Conservation (phyloP, 106 monocot species). For the Apostasia shenzhenica region DNA sequence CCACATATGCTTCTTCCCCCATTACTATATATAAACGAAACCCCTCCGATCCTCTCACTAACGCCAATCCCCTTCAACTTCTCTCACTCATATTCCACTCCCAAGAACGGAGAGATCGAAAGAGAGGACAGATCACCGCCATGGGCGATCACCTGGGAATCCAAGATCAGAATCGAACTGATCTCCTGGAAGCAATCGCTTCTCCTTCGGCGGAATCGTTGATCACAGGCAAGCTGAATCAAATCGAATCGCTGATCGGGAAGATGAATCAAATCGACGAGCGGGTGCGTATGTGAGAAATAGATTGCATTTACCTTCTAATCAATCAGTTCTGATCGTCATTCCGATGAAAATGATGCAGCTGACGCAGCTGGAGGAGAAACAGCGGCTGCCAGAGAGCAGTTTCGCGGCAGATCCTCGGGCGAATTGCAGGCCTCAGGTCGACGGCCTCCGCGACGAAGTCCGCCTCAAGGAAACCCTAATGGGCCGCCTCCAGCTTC, state of each 20-base stretch:
- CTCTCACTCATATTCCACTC: no score
- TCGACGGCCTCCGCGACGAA: slow-evolving; percentile 30
- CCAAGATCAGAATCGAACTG: neutral
- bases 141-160: neutral
- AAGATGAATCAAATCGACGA: slow-evolving; percentile 38
- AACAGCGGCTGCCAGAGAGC: slow-evolving; percentile 26
- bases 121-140: neutral
- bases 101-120: neutral
- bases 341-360: slow-evolving; percentile 13
- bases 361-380: slow-evolving; percentile 68
- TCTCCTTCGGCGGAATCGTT: slow-evolving; percentile 11
- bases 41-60: no score
- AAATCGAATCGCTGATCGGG: slow-evolving; percentile 28
- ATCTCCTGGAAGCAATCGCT: no score
- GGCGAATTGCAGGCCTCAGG: slow-evolving; percentile 18
- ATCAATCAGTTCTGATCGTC: neutral
- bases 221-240: slow-evolving; percentile 23
- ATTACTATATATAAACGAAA: no score
- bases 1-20: no score
- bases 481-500: slow-evolving; percentile 49
- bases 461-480: slow-evolving; percentile 38
- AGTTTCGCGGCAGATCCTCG: slow-evolving; percentile 26
- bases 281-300: slow-evolving; percentile 20
- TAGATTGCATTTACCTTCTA: neutral
- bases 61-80: no score